Evolutionary conservation across 768 basidiomycete species (phyloP).

Genomic region (Leccinum truebloodii): DNA sequence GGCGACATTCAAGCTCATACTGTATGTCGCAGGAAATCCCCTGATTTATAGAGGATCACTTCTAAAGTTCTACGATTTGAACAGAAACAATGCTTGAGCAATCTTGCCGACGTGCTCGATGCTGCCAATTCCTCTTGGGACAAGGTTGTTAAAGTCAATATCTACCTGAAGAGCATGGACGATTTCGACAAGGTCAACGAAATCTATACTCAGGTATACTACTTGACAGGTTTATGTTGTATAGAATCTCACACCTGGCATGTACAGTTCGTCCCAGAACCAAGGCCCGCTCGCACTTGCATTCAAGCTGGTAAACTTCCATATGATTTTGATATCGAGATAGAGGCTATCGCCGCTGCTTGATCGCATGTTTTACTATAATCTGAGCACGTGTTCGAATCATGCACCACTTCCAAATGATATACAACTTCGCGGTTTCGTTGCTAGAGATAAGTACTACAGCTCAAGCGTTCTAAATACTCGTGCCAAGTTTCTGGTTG

Average conservation of each 20-base stretch:
- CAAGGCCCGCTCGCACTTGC: conserved; percentile 74
- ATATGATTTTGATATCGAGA: conserved; percentile 70
- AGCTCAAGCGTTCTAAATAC: conserved; percentile 28
- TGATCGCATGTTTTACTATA: conserved; percentile 6
- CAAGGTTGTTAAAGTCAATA: conserved; percentile 56
- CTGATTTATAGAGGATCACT: background rate
- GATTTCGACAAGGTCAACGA: conserved; percentile 59
- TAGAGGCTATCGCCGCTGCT: conserved; percentile 62
- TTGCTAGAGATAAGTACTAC: background rate
- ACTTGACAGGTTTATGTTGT: conserved; percentile 2
- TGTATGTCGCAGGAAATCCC: conserved; percentile 34
- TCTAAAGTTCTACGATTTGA: background rate
- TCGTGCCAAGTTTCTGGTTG: conserved; percentile 35
- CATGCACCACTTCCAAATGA: background rate
- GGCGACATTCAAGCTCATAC: conserved; percentile 65
- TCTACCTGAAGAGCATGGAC: conserved; percentile 63
- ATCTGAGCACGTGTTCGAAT: background rate
- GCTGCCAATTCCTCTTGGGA: conserved; percentile 62
- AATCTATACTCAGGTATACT: conserved; percentile 51
- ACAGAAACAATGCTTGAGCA: conserved; percentile 58
- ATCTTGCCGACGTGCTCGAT: conserved; percentile 53
- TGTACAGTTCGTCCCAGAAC: conserved; percentile 45
- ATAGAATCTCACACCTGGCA: background rate
- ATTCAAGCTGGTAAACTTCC: conserved; percentile 74
- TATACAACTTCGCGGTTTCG: background rate